Evolutionary conservation across 192 early-diverging fungal species (phyloP).

Genomic region (Geranomyces variabilis): DNA sequence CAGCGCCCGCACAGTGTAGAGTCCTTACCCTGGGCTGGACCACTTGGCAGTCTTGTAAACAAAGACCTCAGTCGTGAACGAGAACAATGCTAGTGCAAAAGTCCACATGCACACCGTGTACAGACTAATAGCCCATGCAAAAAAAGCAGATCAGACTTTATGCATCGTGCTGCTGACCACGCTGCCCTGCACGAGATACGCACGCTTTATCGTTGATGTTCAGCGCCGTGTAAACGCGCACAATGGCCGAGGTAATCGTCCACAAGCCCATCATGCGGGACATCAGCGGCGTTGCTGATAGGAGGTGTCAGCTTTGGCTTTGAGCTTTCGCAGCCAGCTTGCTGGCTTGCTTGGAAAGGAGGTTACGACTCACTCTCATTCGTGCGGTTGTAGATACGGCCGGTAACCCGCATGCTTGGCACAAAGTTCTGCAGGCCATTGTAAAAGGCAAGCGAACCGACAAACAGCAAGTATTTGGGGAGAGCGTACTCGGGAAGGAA

Average conservation of each 20-base stretch:
- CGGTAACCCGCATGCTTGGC: conserved; percentile 71
- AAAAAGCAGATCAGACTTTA: background rate
- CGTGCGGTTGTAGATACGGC: conserved; percentile 74
- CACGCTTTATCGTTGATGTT: conserved; percentile 75
- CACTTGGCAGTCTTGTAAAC: conserved; percentile 52
- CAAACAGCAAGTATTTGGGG: conserved; percentile 75
- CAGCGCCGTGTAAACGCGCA: conserved; percentile 86
- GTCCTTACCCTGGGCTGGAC: conserved; percentile 39
- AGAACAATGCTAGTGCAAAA: conserved; percentile 40
- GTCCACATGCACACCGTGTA: conserved; percentile 51
- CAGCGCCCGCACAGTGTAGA: background rate
- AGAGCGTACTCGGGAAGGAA: conserved; percentile 35
- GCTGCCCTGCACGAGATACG: conserved; percentile 10
- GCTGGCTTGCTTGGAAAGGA: no score
- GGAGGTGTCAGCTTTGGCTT: background rate
- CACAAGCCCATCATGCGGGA: conserved; percentile 86
- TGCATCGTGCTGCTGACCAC: background rate
- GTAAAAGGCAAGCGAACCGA: conserved; percentile 76
- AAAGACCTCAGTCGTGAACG: conserved; percentile 50
- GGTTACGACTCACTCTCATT: background rate
- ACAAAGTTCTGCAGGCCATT: conserved; percentile 85
- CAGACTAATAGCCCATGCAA: conserved; percentile 8
- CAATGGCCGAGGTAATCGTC: conserved; percentile 79
- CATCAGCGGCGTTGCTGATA: conserved; percentile 76
- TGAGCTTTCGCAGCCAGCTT: background rate